Conservation (phyloP, 164 flowering plant species). For the Euptelea pleiosperma region DNA sequence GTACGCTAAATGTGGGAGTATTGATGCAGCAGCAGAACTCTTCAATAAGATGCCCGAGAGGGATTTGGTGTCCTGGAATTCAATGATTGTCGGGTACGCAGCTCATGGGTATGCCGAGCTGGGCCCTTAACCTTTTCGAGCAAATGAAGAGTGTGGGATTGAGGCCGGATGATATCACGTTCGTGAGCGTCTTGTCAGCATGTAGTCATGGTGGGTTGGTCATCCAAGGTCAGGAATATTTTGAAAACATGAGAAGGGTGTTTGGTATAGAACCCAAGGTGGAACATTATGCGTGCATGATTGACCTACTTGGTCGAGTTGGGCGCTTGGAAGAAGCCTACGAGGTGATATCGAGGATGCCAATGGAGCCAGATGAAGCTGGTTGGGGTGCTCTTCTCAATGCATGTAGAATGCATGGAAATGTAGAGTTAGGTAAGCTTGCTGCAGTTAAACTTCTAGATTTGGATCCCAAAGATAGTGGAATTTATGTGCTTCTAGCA, state of each 20-base stretch:
- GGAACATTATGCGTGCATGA: constrained; percentile 56
- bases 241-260: constrained; percentile 28
- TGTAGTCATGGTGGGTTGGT: constrained; percentile 53
- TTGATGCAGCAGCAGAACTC: constrained; percentile 32
- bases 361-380: constrained; percentile 47
- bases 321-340: constrained; percentile 46
- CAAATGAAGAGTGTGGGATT: constrained; percentile 28
- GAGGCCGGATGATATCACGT: constrained; percentile 47
- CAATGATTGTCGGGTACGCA: constrained; percentile 48
- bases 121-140: constrained; percentile 36
- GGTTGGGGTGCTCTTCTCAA: constrained; percentile 67
- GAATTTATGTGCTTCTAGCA: constrained; percentile 42
- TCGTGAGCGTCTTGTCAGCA: constrained; percentile 50
- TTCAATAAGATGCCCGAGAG: constrained; percentile 32
- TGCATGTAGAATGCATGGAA: constrained; percentile 43
- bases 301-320: constrained; percentile 46
- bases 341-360: constrained; percentile 40
- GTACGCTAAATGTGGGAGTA: constrained; percentile 59
- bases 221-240: constrained; percentile 31
- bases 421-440: constrained; percentile 45
- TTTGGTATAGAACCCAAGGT: constrained; percentile 38
- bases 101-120: constrained; percentile 41
- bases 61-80: constrained; percentile 56
- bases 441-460: constrained; percentile 36
- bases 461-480: constrained; percentile 49